Conservation (phyloP, 1,284 basidiomycete genomes). For the Rhodofomes roseus region DNA sequence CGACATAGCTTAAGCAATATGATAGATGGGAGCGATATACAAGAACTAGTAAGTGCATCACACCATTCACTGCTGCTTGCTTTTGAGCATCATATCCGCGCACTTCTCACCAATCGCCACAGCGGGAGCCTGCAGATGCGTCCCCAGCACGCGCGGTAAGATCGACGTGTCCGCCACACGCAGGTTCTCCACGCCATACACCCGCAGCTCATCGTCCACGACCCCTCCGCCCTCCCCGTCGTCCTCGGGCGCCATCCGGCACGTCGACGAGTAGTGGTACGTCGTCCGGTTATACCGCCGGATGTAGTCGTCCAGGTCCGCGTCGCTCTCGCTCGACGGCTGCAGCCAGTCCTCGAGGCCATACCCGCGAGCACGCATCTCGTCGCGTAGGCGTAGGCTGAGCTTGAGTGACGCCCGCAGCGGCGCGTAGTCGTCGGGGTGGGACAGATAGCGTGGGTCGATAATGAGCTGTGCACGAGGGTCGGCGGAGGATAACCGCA, state of each 20-base stretch:
- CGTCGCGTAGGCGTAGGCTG: slow-evolving; percentile 23
- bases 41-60: too few relatives aligned
- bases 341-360: slow-evolving; percentile 27
- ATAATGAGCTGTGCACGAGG: slow-evolving; percentile 29
- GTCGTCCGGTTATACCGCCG: slow-evolving; percentile 24
- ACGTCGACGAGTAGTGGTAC: slow-evolving; percentile 36
- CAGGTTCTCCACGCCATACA: slow-evolving; percentile 42
- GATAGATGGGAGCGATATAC: too few relatives aligned
- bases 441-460: slow-evolving; percentile 28
- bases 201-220: slow-evolving; percentile 44
- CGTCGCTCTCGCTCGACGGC: slow-evolving; percentile 21
- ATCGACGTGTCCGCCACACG: slow-evolving; percentile 39
- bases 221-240: slow-evolving; percentile 34
- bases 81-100: slow-evolving; percentile 16
- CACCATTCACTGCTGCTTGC: background rate
- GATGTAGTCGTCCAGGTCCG: slow-evolving; percentile 27
- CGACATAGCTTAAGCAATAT: background rate
- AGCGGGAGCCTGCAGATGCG: slow-evolving; percentile 34
- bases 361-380: slow-evolving; percentile 30
- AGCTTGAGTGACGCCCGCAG: slow-evolving; percentile 25
- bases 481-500: slow-evolving; percentile 30
- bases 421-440: slow-evolving; percentile 21
- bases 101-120: slow-evolving; percentile 36
- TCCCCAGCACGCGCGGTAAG: slow-evolving; percentile 33
- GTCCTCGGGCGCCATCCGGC: slow-evolving; percentile 35